Evolutionary conservation across 108 stramenopile species (phyloP), one percentile per base, ranked within the genome.

Genomic region (Cyclotella atomus): DNA sequence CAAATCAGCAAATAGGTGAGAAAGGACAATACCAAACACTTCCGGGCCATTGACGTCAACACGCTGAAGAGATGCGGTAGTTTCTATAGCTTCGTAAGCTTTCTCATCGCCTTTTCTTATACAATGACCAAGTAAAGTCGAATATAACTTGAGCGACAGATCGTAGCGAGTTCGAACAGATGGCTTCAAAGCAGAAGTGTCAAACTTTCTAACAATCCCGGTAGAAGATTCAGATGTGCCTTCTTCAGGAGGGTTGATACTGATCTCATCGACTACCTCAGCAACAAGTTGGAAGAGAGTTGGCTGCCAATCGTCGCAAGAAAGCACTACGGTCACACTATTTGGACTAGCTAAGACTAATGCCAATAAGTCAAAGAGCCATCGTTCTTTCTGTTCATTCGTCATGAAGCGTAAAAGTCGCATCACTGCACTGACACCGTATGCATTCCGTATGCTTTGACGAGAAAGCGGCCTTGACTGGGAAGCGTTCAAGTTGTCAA

Each of bases 401-500:
- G 86, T 77, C 25, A 95, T 61, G 68, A 88, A 92, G n/a, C 90
- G 81, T 38, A 95, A 73, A 10, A 92, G 85, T 7, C 91, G 85
- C 32, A 95, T 36, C 29, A 92, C 66, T 0, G 83, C 82, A 35
- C 73, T 85, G 12, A 87, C 75, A 17, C 83, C 88, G 19, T 84
- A 79, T 10, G 27, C 36, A 50, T 86, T 76, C 8, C 82, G 75
- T 61, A 94, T 61, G 15, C 52, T 68, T 33, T 68, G 66, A 24
- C 63, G 52, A 15, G 72, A 30, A 45, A 70, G 43, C 25, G 55
- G 60, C 24, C 32, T 70, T 32, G 76, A 50, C 0, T 72, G 20
- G 27, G 43, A 55, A 10, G 45, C 59, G 33, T 57, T 56, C 36
- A 79, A 62, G 36, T 43, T n/a, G 32, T 55, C 62, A 6, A 78